Evolutionary conservation across 768 basidiomycete species (phyloP).

Genomic region (Mycena vulgaris): DNA sequence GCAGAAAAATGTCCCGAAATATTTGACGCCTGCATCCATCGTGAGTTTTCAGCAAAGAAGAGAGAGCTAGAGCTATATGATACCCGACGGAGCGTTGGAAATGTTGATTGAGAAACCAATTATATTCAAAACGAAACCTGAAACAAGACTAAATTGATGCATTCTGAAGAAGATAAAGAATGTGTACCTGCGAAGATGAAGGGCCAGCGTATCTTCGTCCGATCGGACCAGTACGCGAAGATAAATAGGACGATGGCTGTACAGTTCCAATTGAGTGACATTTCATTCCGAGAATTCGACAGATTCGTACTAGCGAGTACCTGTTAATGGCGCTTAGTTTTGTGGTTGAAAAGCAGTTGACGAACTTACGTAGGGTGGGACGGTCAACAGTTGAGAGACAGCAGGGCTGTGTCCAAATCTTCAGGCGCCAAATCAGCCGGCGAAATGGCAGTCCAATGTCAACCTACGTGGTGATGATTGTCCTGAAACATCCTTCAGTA

Average conservation of each 20-base stretch:
- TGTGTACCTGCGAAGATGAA: slow-evolving; percentile 69
- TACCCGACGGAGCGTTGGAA: slow-evolving; percentile 56
- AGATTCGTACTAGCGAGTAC: slow-evolving; percentile 67
- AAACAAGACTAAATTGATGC: too few relatives aligned
- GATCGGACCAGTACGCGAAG: slow-evolving; percentile 75
- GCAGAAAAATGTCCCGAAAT: slow-evolving; percentile 80
- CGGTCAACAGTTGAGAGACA: slow-evolving; percentile 75
- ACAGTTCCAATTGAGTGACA: neutral
- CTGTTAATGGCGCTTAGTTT: neutral
- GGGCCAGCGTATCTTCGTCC: slow-evolving; percentile 64
- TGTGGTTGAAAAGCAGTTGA: neutral
- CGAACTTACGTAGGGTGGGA: slow-evolving; percentile 68
- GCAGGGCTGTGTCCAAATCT: slow-evolving; percentile 74
- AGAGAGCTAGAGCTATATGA: neutral
- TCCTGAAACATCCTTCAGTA: slow-evolving; percentile 51
- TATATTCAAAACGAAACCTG: slow-evolving; percentile 43
- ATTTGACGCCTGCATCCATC: slow-evolving; percentile 64
- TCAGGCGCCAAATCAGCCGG: neutral
- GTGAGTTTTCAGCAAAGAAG: neutral
- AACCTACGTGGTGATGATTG: slow-evolving; percentile 69
- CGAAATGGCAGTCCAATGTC: neutral
- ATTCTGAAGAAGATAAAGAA: slow-evolving; percentile 46
- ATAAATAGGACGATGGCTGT: slow-evolving; percentile 69
- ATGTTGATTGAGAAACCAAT: slow-evolving; percentile 79
- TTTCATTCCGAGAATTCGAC: too few relatives aligned